These are phyloP conservation scores for Elsinoe ampelina DNA, from an alignment of 2,329 filamentous ascomycete genomes.

Conservation along the genomic window DNA sequence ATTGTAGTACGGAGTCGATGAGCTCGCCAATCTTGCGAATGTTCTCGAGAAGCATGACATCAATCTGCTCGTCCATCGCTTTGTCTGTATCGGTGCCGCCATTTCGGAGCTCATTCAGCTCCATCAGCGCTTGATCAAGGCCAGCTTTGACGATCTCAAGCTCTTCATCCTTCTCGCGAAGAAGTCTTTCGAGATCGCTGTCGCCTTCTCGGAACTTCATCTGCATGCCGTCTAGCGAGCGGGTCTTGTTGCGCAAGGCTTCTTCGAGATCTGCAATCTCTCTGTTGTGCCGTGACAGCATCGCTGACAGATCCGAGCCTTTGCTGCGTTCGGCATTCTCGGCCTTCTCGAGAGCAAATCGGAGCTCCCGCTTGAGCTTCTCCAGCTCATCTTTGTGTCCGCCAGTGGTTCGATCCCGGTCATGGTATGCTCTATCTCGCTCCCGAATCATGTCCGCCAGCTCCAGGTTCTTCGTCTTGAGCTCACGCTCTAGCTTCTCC, in stretches of 20 bases:
- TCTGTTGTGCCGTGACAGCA: constrained; percentile 92
- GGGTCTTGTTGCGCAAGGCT: constrained; percentile 75
- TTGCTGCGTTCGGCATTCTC: constrained; percentile 90
- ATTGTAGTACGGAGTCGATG: constrained; percentile 90
- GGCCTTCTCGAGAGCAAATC: constrained; percentile 80
- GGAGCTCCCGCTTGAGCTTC: constrained; percentile 86
- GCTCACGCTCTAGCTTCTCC: constrained; percentile 91
- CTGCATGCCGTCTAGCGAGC: constrained; percentile 74
- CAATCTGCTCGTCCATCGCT: constrained; percentile 81
- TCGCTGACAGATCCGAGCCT: constrained; percentile 85
- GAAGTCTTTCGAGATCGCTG: constrained; percentile 72
- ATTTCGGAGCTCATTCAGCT: constrained; percentile 75
- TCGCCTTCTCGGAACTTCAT: constrained; percentile 69
- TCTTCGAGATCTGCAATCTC: constrained; percentile 97
- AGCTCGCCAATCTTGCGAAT: constrained; percentile 93
- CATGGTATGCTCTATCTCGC: constrained; percentile 83
- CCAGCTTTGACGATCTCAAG: constrained; percentile 96
- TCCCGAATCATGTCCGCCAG: constrained; percentile 97
- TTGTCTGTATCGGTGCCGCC: constrained; percentile 57
- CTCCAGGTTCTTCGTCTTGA: constrained; percentile 99
- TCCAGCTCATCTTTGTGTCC: constrained; percentile 88
- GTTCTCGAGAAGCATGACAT: constrained; percentile 76
- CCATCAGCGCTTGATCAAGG: constrained; percentile 91
- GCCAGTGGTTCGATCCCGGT: constrained; percentile 78
- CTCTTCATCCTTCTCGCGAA: constrained; percentile 94